Conservation (phyloP, 768 basidiomycete species). For the Boletus subcaerulescens region DNA sequence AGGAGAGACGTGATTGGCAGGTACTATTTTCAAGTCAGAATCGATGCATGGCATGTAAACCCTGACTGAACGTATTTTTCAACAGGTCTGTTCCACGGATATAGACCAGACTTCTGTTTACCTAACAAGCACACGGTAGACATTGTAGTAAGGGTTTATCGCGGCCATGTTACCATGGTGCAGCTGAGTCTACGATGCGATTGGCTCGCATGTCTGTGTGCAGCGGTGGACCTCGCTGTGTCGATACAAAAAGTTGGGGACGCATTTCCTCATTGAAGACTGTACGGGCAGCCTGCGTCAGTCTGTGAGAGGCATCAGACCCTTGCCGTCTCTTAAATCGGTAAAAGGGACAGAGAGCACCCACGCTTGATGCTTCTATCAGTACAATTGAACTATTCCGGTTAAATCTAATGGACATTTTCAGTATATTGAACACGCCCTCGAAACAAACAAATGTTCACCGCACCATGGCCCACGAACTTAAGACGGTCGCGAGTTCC, state of each 20-base stretch:
- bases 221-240: neutral
- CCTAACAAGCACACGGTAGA: conserved; percentile 3
- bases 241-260: neutral
- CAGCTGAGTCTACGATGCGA: neutral
- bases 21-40: neutral
- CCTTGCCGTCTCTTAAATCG: conserved; percentile 16
- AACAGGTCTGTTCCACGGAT: conserved; percentile 1
- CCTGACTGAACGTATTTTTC: neutral
- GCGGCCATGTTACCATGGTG: neutral
- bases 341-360: conserved; percentile 8
- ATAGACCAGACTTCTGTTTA: neutral
- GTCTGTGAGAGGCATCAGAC: conserved; percentile 9
- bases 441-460: neutral
- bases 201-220: neutral
- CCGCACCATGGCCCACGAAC: neutral
- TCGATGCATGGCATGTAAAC: neutral
- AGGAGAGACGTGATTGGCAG: neutral
- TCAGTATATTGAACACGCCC: neutral
- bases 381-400: neutral
- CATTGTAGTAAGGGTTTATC: neutral
- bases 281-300: neutral
- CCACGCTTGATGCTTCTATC: conserved; percentile 9
- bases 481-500: neutral
- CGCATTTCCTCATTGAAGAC: conserved; percentile 1
- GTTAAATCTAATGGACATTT: neutral